phyloP scores from a whole-genome alignment of 1,284 basidiomycete species.

The Fomitopsis betulina region DNA sequence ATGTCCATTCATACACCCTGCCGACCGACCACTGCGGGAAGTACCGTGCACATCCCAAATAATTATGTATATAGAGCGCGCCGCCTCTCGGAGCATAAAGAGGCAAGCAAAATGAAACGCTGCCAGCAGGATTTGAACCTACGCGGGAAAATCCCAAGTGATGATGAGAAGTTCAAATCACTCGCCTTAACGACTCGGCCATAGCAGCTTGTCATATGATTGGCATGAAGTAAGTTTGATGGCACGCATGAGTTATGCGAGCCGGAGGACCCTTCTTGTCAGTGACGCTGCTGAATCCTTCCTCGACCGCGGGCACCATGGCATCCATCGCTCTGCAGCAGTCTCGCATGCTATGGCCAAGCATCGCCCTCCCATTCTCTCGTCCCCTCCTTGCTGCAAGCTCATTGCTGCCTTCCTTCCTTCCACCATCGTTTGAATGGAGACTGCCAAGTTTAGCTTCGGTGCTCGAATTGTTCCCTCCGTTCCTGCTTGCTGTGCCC shows the following conservation, averaged over 20 bases:
- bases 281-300: neutral
- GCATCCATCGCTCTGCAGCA: conserved; percentile 35
- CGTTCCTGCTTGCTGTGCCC: conserved; percentile 88
- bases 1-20: too few relatives aligned
- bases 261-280: too few relatives aligned
- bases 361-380: conserved; percentile 34
- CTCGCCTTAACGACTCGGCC: conserved; percentile 83
- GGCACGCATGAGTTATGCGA: too few relatives aligned
- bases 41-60: too few relatives aligned
- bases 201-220: too few relatives aligned
- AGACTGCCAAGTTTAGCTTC: conserved; percentile 51
- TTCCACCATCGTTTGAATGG: conserved; percentile 36
- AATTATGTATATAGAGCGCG: too few relatives aligned
- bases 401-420: conserved; percentile 25
- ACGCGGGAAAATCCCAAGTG: conserved; percentile 73
- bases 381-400: conserved; percentile 26
- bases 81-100: neutral
- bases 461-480: conserved; percentile 80
- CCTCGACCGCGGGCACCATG: conserved; percentile 28
- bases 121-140: conserved; percentile 80
- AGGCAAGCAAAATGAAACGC: conserved; percentile 41
- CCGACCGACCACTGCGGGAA: too few relatives aligned
- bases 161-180: conserved; percentile 64
- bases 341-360: conserved; percentile 28
- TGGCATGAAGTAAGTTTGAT: too few relatives aligned